Evolutionary conservation across 2,329 filamentous ascomycete genomes (phyloP).

Genomic region (Fusarium sp.): DNA sequence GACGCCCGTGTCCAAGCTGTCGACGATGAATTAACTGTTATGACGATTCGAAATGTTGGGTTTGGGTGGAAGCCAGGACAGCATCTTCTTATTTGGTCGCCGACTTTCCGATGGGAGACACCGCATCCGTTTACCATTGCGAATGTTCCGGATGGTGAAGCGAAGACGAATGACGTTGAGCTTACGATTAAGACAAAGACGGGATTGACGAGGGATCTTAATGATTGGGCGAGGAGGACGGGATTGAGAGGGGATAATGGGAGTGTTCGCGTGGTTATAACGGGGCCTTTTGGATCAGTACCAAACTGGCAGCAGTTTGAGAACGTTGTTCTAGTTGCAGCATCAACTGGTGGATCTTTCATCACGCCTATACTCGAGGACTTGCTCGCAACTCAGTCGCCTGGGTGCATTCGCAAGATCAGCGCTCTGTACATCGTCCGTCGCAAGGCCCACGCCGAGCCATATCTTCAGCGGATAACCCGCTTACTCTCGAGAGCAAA

Average conservation of each 20-base stretch:
- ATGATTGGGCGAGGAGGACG: constrained; percentile 41
- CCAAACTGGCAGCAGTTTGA: constrained; percentile 48
- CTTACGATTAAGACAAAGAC: constrained; percentile 45
- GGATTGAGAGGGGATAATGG: constrained; percentile 30
- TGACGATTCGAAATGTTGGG: constrained; percentile 40
- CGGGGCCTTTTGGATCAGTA: constrained; percentile 40
- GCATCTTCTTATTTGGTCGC: constrained; percentile 48
- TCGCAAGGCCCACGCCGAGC: constrained; percentile 34
- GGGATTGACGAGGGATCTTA: constrained; percentile 42
- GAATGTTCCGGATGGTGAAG: constrained; percentile 24
- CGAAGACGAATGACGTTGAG: constrained; percentile 35
- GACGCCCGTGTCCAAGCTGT: constrained; percentile 37
- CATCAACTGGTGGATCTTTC: constrained; percentile 46
- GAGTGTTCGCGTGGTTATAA: constrained; percentile 36
- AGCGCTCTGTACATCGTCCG: constrained; percentile 42
- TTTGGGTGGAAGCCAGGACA: constrained; percentile 47
- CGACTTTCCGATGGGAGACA: constrained; percentile 42
- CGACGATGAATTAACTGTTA: constrained; percentile 39
- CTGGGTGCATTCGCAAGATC: constrained; percentile 41
- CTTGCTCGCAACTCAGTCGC: constrained; percentile 35
- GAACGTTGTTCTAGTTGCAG: constrained; percentile 39
- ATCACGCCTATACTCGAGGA: constrained; percentile 43
- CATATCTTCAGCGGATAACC: constrained; percentile 39
- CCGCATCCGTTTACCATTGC: constrained; percentile 47
- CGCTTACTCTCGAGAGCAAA: constrained; percentile 36